Base-by-base conservation (phyloP, 1,284 basidiomycete species). In the Sporisorium iseilematis-ciliati region DNA sequence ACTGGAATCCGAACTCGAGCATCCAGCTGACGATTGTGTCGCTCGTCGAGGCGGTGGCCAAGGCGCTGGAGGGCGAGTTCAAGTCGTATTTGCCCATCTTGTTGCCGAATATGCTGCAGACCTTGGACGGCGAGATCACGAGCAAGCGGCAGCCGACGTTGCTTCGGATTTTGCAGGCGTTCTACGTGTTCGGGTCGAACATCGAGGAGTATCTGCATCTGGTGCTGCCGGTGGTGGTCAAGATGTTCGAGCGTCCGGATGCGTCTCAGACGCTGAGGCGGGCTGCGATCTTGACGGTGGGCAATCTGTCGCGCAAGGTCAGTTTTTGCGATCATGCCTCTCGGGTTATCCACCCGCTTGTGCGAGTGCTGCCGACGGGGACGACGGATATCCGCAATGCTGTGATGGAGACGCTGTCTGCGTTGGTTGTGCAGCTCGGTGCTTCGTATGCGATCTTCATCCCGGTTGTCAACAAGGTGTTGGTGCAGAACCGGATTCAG, bases 251-350 rank as follows among this genome's bases (percentile, higher is more conserved):
- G 86, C 89, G 93, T 52, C 86, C 90, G 0, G 94, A 95, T 77
- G 92, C 90, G 1, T 89, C 91, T 2, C 89, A 90, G 1, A 87
- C 90, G 31, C 87, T 99, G 50, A 91, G 96, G 46, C 94, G 93
- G 85, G 90, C 91, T 50, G 95, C 96, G 0, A 92, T 99, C 52
- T 90, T 93, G 71, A 96, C 94, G 0, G 93, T 98, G 20, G 95
- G 95, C 48, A 92, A 93, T 31, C 87, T 99, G 20, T 95, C 94
- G 16, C 90, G 92, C 75, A 91, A 96, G 74, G 94, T 99, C 80
- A 98, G 99, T 87, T 97, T 99, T 84, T 95, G 93, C n/a, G 97
- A 99, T 83, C 95, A 99, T 81, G 95, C 96, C 8, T 97, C 95
- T 20, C 90, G 96, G 50, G 97, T 99, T 81, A 93, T 99, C 25